Conservation (phyloP, 805 yeast genomes). For the Saccharomycodes ludwigii region DNA sequence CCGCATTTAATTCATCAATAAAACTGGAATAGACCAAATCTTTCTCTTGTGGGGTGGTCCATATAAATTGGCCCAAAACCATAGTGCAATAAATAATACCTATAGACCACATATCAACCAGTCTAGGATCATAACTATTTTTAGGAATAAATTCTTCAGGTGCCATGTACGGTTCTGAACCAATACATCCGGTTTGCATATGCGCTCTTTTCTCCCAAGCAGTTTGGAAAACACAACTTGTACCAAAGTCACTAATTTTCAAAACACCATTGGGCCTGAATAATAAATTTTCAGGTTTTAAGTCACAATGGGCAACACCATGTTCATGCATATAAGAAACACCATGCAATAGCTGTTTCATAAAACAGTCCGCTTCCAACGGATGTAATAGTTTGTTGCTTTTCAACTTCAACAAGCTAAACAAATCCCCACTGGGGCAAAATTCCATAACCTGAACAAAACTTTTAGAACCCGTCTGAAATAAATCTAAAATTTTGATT, state of each 20-base stretch:
- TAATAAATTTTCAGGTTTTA: slow-evolving; percentile 79
- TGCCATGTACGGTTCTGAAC: slow-evolving; percentile 84
- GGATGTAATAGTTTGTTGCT: slow-evolving; percentile 33
- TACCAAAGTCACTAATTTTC: slow-evolving; percentile 79
- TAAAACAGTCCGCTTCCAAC: slow-evolving; percentile 75
- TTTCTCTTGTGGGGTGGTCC: slow-evolving; percentile 67
- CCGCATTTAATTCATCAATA: slow-evolving; percentile 30
- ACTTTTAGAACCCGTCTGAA: slow-evolving; percentile 53
- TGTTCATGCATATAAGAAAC: slow-evolving; percentile 76
- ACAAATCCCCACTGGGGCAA: slow-evolving; percentile 75
- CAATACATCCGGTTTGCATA: slow-evolving; percentile 62
- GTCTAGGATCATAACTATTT: slow-evolving; percentile 56
- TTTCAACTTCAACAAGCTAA: slow-evolving; percentile 36
- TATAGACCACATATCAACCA: slow-evolving; percentile 81
- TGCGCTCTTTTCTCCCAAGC: slow-evolving; percentile 77
- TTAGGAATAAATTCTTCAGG: slow-evolving; percentile 67
- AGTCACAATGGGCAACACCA: slow-evolving; percentile 90
- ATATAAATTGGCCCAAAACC: slow-evolving; percentile 81
- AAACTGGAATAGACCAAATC: slow-evolving; percentile 34
- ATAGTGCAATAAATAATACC: slow-evolving; percentile 69
- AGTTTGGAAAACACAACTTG: slow-evolving; percentile 80
- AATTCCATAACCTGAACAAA: slow-evolving; percentile 90
- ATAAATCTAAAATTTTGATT: slow-evolving; percentile 65
- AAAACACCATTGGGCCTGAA: slow-evolving; percentile 54
- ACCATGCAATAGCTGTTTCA: slow-evolving; percentile 77